Conservation (phyloP, 352 stramenopile genomes). For the Elongisporangium prolatum region DNA sequence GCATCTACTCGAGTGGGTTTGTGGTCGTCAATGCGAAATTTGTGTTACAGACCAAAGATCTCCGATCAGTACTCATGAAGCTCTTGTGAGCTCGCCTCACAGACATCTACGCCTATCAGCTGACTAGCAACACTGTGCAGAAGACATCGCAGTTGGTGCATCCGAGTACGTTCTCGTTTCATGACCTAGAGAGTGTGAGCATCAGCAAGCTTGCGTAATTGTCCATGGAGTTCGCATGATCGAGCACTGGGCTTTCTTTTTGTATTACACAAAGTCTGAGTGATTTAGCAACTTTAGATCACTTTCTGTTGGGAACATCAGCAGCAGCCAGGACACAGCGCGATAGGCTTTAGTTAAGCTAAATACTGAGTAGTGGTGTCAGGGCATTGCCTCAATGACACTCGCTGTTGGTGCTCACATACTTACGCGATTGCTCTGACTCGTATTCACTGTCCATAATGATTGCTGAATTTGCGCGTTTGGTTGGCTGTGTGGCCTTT, state of each 20-base stretch:
- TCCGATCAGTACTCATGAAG: conserved; percentile 35
- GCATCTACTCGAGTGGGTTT: conserved; percentile 40
- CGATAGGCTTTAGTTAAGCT: too few relatives aligned
- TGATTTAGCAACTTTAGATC: too few relatives aligned
- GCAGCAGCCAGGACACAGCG: background rate
- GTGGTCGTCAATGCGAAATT: conserved; percentile 40
- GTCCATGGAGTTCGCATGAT: background rate
- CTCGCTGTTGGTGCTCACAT: background rate
- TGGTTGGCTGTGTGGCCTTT: background rate
- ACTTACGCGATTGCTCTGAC: background rate
- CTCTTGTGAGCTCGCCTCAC: conserved; percentile 20
- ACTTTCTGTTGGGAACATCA: too few relatives aligned
- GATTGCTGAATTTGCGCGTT: background rate
- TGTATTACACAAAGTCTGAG: too few relatives aligned
- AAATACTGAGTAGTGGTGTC: too few relatives aligned
- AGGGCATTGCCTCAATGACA: background rate
- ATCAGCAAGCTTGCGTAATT: conserved; percentile 28
- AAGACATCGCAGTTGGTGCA: conserved; percentile 33
- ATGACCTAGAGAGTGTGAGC: conserved; percentile 28
- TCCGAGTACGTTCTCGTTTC: conserved; percentile 28
- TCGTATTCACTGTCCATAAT: background rate
- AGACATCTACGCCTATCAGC: conserved; percentile 37
- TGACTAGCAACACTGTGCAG: conserved; percentile 30
- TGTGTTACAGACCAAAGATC: conserved; percentile 30
- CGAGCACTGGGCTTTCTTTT: background rate